Evolutionary conservation across 768 basidiomycete species (phyloP), one percentile per base, ranked within the genome.

Genomic region (Pulveroboletus frians): DNA sequence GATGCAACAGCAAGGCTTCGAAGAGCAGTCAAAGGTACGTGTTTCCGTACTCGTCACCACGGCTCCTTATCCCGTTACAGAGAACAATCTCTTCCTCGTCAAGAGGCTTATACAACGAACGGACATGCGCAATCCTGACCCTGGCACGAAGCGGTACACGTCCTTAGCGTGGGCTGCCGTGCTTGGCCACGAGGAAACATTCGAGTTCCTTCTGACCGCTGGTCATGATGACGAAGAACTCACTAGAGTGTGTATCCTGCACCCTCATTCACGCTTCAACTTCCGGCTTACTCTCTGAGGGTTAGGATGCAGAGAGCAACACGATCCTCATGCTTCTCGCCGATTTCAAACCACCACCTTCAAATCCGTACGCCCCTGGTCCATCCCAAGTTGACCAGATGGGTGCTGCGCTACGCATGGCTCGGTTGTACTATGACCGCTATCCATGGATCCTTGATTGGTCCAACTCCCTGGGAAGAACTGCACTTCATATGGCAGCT

Each of bases 161-260:
- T 92, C 89, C 11, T 69, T 97, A 9, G 90, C 92, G 5, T 97
- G 92, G 92, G 83, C 93, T 2, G 92, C 92, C 18, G 79, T 87
- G 1, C 78, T 90, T 34, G 92, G 89, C 0, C 83, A 90, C 52
- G 85, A 94, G 62, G 93, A 95, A 63, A 92, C 90, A 2, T 97
- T 95, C 57, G 92, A 96, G 61, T 96, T 85, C 69, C 74, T 97
- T 47, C 73, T 95, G 45, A 79, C 75, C 54, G 81, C 78, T 18
- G 92, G 92, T 29, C 94, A 96, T 65, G 94, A 97, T 65, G 93
- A 97, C 62, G 84, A 88, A 49, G 94, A 97, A 67, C 73, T 92
- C 52, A 93, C 87, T 70, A 82, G 81, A 76, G 94, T 93, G 63
- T 59, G 84, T 73, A 39, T 51, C 32, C 39, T 34, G 48, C 30